Percentiles rank a stretch among this genome's conserved stretches.
phyloP scores from a whole-genome alignment of 257 asterid species.

The Paraleonurus japonicus region DNA sequence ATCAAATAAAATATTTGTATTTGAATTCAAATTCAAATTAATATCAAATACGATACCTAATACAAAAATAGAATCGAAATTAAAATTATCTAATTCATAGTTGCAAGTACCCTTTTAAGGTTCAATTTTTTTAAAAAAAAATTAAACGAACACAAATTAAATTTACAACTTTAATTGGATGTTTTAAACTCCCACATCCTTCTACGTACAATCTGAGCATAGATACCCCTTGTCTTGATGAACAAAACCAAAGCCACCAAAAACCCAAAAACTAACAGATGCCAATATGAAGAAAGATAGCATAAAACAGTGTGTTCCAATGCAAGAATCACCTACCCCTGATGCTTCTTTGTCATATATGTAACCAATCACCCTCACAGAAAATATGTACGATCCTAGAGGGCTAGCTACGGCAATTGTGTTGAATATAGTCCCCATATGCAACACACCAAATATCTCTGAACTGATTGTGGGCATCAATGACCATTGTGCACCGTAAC shows the following conservation, averaged over 20 bases:
- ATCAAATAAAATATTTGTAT: no score
- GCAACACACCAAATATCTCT: conserved; percentile 75
- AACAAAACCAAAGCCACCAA: conserved; percentile 58
- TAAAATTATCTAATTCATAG: no score
- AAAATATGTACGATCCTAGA: conserved; percentile 78
- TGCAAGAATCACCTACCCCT: conserved; percentile 50
- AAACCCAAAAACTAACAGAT: conserved; percentile 58
- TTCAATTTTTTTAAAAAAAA: background rate
- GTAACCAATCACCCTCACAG: conserved; percentile 79
- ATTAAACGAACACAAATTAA: background rate
- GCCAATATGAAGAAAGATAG: conserved; percentile 75
- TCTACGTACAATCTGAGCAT: conserved; percentile 32
- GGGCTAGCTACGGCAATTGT: conserved; percentile 90
- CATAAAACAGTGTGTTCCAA: conserved; percentile 80
- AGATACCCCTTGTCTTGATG: conserved; percentile 54
- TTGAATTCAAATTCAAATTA: no score
- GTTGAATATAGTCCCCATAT: conserved; percentile 93
- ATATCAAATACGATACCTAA: no score
- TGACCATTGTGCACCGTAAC: conserved; percentile 96
- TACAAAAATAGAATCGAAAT: no score
- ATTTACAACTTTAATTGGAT: background rate
- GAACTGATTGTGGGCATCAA: conserved; percentile 89
- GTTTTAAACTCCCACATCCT: conserved; percentile 24
- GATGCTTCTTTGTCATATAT: conserved; percentile 63
- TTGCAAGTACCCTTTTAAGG: background rate